Evolutionary conservation across 192 early-diverging fungal species (phyloP).

Genomic region (Gigaspora rosea): DNA sequence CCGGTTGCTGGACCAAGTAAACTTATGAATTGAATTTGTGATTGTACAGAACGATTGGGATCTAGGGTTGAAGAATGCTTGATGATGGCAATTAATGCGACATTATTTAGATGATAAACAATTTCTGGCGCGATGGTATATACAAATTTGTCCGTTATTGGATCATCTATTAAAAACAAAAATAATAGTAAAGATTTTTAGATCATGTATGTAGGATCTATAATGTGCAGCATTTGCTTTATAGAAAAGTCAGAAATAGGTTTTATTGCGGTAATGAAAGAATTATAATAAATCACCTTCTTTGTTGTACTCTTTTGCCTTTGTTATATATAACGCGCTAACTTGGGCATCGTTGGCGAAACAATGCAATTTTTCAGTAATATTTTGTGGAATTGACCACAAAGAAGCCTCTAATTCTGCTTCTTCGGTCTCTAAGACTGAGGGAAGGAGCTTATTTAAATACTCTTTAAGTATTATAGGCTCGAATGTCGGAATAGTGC

Average conservation of each 20-base stretch:
- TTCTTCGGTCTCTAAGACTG: conserved; percentile 71
- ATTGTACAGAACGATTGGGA: conserved; percentile 65
- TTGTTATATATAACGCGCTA: conserved; percentile 77
- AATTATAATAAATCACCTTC: conserved; percentile 35
- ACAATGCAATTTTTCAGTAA: conserved; percentile 67
- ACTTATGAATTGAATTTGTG: conserved; percentile 89
- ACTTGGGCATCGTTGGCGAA: conserved; percentile 77
- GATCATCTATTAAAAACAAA: conserved; percentile 20
- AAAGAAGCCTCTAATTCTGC: conserved; percentile 60
- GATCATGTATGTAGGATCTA: not conserved
- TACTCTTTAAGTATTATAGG: conserved; percentile 51
- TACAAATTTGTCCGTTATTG: conserved; percentile 33
- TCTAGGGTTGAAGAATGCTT: conserved; percentile 77
- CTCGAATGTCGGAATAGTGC: too few species aligned
- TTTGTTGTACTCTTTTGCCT: conserved; percentile 78
- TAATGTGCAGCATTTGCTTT: not conserved
- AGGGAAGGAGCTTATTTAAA: conserved; percentile 68
- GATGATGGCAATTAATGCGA: conserved; percentile 77
- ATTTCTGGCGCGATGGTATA: conserved; percentile 75
- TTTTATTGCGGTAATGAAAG: not conserved
- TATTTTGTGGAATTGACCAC: conserved; percentile 66
- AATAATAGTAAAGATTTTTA: not conserved
- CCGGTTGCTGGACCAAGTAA: conserved; percentile 72
- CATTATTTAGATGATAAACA: conserved; percentile 68
- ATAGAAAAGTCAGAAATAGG: not conserved